Evolutionary conservation across 805 yeast species (phyloP), one percentile per base, ranked within the genome.

Genomic region (Saturnispora silvae): DNA sequence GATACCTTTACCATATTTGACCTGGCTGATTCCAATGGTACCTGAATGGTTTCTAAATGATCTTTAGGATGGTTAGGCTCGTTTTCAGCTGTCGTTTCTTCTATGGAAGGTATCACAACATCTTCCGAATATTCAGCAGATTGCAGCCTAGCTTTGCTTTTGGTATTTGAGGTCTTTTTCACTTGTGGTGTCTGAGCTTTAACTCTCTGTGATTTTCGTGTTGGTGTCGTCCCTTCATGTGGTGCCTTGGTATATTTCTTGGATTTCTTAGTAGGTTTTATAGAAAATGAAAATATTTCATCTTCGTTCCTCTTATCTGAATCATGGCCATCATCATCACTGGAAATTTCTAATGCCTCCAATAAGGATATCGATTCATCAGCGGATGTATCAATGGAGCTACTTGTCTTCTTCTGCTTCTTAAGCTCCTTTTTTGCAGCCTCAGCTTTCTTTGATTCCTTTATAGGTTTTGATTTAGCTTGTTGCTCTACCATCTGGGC

Each of bases 321-420:
- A 30, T 5, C 14, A 15, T 24, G 15, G 28, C 35, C 13, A 16
- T 17, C 23, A 15, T 33, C 22, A 28, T 38, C 19, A 28, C 14
- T 33, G 18, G 29, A 20, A 19, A 36, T 31, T 23, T 36, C 39
- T 5, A 36, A 15, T 9, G 26, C 30, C 18, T 36, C 39, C 10
- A 36, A 18, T 14, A 36, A 16, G 14, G 39, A 36, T 24, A 19
- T 30, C 19, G 26, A 17, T 14, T 34, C 22, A 25, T 29, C 32
- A 13, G 16, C 11, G 19, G 31, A 20, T 29, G 32, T 5, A n/a
- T 22, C 24, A 8, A 28, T 28, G 18, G 7, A 15, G 5, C 8
- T 6, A 5, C 23, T 45, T 43, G 45, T 43, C 35, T 43, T 36
- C 35, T 27, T 19, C 27, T 37, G 29, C 36, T n/a, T n/a, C n/a